Conservation (phyloP, 192 early-diverging fungal species). For the Rhizophlyctis rosea region DNA sequence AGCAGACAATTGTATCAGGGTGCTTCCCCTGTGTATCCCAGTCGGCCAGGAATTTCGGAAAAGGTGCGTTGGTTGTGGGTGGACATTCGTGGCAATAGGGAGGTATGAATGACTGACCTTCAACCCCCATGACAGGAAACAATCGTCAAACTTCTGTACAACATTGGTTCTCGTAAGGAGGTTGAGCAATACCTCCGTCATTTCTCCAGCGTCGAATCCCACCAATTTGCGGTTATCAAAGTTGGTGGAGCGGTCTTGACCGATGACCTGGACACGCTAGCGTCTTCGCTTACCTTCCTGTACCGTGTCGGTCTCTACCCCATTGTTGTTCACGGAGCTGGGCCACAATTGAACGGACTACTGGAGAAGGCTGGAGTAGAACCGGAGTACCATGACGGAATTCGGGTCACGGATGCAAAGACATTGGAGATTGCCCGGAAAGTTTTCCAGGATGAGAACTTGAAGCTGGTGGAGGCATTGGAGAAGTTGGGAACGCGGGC, state of each 20-base stretch:
- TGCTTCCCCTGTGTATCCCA: not conserved
- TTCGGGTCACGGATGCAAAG: conserved; percentile 92
- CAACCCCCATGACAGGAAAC: no score
- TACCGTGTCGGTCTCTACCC: conserved; percentile 97
- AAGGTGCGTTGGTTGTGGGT: not conserved
- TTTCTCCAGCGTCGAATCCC: conserved; percentile 95
- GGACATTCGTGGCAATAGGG: no score
- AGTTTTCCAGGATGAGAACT: conserved; percentile 93
- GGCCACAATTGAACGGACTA: conserved; percentile 90
- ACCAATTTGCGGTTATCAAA: conserved; percentile 99
- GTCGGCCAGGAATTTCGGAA: not conserved
- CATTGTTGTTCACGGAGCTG: conserved; percentile 97
- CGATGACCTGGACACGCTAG: conserved; percentile 91
- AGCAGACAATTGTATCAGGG: conserved; percentile 1
- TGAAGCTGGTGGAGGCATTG: conserved; percentile 95
- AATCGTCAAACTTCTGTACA: conserved; percentile 78
- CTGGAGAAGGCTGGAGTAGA: conserved; percentile 91
- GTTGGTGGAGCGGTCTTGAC: conserved; percentile 95
- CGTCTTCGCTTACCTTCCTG: conserved; percentile 93
- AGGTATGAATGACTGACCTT: no score
- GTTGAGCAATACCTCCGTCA: conserved; percentile 97
- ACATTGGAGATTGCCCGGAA: conserved; percentile 92
- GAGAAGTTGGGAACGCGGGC: conserved; percentile 93
- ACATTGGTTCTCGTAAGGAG: conserved; percentile 98
- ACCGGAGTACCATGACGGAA: conserved; percentile 95